Base-by-base conservation (phyloP, 176 grass and related monocot species). In the Oryza glaberrima region DNA sequence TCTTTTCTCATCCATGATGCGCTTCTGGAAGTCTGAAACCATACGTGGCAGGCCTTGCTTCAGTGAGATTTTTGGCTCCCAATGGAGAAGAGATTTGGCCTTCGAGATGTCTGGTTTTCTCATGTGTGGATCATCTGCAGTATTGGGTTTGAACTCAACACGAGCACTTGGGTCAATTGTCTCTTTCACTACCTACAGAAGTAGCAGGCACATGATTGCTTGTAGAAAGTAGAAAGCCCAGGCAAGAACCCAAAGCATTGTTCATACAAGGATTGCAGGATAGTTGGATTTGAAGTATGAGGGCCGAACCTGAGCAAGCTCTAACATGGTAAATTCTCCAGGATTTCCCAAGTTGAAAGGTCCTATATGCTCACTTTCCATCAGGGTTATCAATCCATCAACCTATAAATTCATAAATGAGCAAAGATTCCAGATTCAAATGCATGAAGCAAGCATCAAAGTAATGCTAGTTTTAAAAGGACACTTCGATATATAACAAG, bases 341-440 rank as follows among this genome's bases (percentile, higher is more conserved):
- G 96, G 96, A 90, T 95, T 98, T 44, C 93, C 96, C 82, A 98
- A 98, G 85, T 98, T 98, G 83, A 98, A 98, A 66, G 96, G 96
- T 77, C 93, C 93, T 54, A 92, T 85, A 69, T 98, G 90, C 16
- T 95, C 83, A 54, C 87, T 82, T 90, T 98, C 93, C 95, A 97
- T 97, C 69, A 97, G 56, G 69, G 86, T 88, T 84, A 97, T 79
- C 84, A 94, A 88, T 47, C 92, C 95, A 86, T 94, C 90, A 49
- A 97, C 95, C 95, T 97, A 85, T 11, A 86, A 34, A 81, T 91
- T 70, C 1, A 77, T 45, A 75, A 4, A 46, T 81, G 9, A 60
- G 35, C 64, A 72, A 32, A 32, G 69, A 82, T 17, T 78, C 17
- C 65, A 71, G 20, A 70, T 25, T 38, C 4, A 2, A 81, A 65